These are phyloP conservation scores for Aspergillus heteromorphus DNA, from an alignment of 495 filamentous ascomycete genomes.

Conservation along the genomic window DNA sequence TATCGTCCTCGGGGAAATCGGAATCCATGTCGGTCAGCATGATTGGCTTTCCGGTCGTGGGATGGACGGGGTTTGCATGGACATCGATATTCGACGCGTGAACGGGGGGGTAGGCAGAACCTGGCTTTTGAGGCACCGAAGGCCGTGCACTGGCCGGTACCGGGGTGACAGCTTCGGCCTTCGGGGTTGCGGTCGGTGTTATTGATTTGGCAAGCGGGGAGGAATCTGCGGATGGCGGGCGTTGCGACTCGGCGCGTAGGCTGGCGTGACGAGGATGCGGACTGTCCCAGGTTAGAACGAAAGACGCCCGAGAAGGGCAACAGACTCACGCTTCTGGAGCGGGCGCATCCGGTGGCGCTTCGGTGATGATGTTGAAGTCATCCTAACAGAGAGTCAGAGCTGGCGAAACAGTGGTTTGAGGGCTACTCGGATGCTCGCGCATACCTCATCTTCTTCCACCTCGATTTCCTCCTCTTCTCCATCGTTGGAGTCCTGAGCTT, in stretches of 20 bases:
- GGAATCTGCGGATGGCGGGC: conserved; percentile 50
- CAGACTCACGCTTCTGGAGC: conserved; percentile 52
- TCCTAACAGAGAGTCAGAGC: conserved; percentile 32
- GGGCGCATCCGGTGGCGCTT: conserved; percentile 69
- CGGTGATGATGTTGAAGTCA: conserved; percentile 95
- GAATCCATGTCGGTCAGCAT: conserved; percentile 66
- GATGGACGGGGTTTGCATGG: conserved; percentile 73
- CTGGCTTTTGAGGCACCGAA: conserved; percentile 41
- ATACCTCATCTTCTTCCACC: conserved; percentile 60
- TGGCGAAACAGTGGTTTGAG: background rate
- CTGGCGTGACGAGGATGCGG: conserved; percentile 36
- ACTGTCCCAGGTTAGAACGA: conserved; percentile 19
- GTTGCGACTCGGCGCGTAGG: conserved; percentile 61
- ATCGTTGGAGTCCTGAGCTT: conserved; percentile 47
- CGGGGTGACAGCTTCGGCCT: conserved; percentile 40
- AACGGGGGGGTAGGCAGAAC: conserved; percentile 56
- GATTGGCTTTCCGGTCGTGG: conserved; percentile 67
- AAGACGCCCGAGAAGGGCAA: background rate
- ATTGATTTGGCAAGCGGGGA: conserved; percentile 25
- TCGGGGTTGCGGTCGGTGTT: conserved; percentile 35
- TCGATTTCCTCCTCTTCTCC: conserved; percentile 74
- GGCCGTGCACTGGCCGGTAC: conserved; percentile 34
- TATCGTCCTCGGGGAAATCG: conserved; percentile 74
- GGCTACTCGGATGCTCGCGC: conserved; percentile 32
- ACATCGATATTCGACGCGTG: conserved; percentile 80